Percentiles rank a stretch among this genome's conserved stretches.
Conservation (phyloP, 2,329 filamentous ascomycete genomes). For the Colletotrichum sp. region DNA sequence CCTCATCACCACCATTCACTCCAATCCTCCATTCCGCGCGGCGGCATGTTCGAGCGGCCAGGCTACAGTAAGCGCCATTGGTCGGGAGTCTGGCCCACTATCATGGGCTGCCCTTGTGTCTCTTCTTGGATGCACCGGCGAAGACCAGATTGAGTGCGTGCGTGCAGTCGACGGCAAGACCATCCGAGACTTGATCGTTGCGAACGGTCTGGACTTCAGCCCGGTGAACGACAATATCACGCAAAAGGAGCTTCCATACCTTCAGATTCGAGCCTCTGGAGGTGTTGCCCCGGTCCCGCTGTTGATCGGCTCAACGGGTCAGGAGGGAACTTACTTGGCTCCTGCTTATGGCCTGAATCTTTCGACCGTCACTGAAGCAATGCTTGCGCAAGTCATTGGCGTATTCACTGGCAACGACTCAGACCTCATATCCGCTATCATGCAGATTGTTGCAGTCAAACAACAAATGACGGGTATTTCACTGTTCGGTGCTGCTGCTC, state of each 20-base stretch:
- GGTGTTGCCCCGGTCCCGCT: background rate
- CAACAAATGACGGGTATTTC: background rate
- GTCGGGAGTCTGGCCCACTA: background rate
- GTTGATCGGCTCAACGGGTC: background rate
- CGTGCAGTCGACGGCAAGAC: background rate
- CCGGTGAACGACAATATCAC: constrained; percentile 2
- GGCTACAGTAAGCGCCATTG: background rate
- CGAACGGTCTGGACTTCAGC: background rate
- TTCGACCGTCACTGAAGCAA: background rate
- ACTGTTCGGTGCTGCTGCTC: background rate
- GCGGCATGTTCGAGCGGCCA: constrained; percentile 1
- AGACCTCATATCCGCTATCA: background rate
- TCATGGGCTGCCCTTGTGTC: background rate
- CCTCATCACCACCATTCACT: background rate
- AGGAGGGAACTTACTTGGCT: background rate
- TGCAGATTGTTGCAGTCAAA: background rate
- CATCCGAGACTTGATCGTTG: background rate
- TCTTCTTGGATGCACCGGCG: background rate
- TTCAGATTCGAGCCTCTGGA: background rate
- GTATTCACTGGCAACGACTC: background rate
- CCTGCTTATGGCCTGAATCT: background rate
- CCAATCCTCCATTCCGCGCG: background rate
- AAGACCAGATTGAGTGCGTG: background rate
- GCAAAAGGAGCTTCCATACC: background rate
- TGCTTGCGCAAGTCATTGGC: background rate